Evolutionary conservation across 805 yeast genomes (phyloP), one percentile per base, ranked within the genome.

Genomic region (Priceomyces melissophilus): DNA sequence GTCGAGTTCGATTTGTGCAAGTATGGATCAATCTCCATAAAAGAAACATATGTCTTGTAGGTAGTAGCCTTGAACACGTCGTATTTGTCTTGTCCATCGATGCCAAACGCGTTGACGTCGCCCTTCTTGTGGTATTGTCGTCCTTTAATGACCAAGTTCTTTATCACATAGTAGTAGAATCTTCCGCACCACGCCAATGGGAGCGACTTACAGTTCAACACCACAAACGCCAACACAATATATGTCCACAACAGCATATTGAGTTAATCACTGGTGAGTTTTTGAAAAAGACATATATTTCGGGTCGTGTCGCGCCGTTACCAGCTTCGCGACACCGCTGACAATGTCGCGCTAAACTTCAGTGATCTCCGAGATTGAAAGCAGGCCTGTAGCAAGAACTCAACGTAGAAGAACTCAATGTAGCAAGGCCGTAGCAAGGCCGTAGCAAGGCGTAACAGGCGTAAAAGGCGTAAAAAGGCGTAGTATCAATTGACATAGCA

Each of bases 1-100:
- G 96, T 84, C 5, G 91, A 81, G 59, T 91, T 91, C 42, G 84
- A 79, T 66, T 90, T 91, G 68, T 90, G 98, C 36, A 88, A 53
- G 55, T 87, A 87, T 67, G 86, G 76, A 61, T 90, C 97, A 55
- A 87, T 81, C 57, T 90, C 97, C 54, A 85, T 63, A 6, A 85
- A 79, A 1, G 91, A 82, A 23, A 84, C 85, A 44, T 77, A 78
- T 0, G 89, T 75, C 15, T 58, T 48, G 47, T 67, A 67, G 10
- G 57, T 51, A 1, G 68, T 55, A 33, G 74, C 67, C 10, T 69
- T 65, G 57, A 82, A 81, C n/a, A 70, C 48, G 30, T 65, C 53
- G 50, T 59, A 16, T 45, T 49, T 42, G 37, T 43, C 50, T 38
- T 35, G 52, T 32, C 47, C 56, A 31, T 60, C 57, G 30, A 60